phyloP scores from a whole-genome alignment of 2,329 filamentous ascomycete species.

The Podosphaera aphanis region DNA sequence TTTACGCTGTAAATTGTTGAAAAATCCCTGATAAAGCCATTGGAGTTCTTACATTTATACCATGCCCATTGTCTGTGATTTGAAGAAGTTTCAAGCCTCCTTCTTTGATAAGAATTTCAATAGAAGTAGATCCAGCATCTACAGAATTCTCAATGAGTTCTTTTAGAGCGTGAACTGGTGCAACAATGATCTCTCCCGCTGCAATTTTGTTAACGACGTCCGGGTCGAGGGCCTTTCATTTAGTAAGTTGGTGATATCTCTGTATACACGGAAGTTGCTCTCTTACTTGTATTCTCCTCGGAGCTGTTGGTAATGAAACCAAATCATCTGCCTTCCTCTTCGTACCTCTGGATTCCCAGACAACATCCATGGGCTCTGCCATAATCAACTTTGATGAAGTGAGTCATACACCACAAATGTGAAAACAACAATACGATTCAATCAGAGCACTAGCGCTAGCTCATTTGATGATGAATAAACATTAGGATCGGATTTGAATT shows the following conservation, averaged over 20 bases:
- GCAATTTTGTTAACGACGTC: slow-evolving; percentile 98
- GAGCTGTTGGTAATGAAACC: slow-evolving; percentile 17
- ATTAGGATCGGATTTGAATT: no score
- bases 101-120: slow-evolving; percentile 85
- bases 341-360: slow-evolving; percentile 12
- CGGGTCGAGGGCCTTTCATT: slow-evolving; percentile 54
- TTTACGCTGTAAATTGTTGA: slow-evolving; percentile 16
- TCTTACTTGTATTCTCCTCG: slow-evolving; percentile 25
- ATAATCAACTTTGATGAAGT: slow-evolving; percentile 4
- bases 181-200: slow-evolving; percentile 92
- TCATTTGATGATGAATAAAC: no score
- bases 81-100: slow-evolving; percentile 86
- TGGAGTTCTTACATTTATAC: slow-evolving; percentile 49
- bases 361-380: slow-evolving; percentile 20
- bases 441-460: no score
- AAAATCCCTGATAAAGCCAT: not conserved
- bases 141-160: slow-evolving; percentile 94
- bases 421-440: no score
- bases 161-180: slow-evolving; percentile 85
- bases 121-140: slow-evolving; percentile 77
- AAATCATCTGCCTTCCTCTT: slow-evolving; percentile 27
- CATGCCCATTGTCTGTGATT: slow-evolving; percentile 91
- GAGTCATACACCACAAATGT: not conserved
- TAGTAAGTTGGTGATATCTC: slow-evolving; percentile 9
- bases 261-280: not conserved